Conservation (phyloP, 1,284 basidiomycete genomes). For the Rugiboletus extremiorientalis region DNA sequence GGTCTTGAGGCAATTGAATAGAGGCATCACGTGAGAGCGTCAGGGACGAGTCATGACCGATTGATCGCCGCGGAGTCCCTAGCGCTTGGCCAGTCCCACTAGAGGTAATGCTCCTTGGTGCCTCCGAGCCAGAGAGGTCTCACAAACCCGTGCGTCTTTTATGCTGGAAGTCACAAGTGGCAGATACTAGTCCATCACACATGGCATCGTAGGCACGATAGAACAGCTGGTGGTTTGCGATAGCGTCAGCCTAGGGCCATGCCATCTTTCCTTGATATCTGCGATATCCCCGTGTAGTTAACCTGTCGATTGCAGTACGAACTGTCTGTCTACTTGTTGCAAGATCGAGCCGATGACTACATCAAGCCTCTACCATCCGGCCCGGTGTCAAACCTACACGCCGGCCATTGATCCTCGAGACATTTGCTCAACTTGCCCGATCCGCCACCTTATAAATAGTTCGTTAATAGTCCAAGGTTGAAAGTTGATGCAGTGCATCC, state of each 20-base stretch:
- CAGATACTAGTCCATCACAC: too few relatives aligned
- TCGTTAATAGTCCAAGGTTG: neutral
- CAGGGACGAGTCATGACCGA: neutral
- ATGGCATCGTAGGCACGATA: neutral
- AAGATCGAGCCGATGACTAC: neutral
- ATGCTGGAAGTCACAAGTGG: neutral
- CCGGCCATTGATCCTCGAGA: neutral
- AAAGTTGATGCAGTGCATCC: neutral
- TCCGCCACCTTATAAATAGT: neutral
- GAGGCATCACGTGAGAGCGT: constrained; percentile 11
- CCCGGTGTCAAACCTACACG: neutral
- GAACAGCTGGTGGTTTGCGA: neutral
- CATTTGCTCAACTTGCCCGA: too few relatives aligned
- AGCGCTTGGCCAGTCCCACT: too few relatives aligned
- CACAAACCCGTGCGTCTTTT: neutral
- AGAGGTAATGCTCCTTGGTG: too few relatives aligned
- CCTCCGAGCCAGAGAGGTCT: neutral
- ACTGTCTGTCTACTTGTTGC: neutral
- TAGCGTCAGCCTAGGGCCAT: neutral
- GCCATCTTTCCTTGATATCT: neutral
- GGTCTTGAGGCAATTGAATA: neutral
- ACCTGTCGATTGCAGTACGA: neutral
- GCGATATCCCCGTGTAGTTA: neutral
- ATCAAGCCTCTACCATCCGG: neutral
- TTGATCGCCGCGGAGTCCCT: too few relatives aligned